phyloP scores from a whole-genome alignment of 1,284 basidiomycete genomes.

The Malassezia yamatoensis region DNA sequence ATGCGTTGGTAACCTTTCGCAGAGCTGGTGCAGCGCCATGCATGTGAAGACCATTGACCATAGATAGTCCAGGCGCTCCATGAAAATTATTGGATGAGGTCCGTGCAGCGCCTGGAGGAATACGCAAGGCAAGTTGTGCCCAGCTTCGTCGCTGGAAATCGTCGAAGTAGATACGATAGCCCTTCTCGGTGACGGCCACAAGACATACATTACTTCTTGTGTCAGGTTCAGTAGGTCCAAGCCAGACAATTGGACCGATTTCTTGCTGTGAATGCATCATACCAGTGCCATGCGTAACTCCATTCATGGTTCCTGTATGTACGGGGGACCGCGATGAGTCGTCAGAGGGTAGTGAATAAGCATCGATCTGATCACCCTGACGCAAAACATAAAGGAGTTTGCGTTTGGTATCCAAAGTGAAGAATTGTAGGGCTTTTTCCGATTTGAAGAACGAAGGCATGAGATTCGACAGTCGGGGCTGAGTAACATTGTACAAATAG shows the following conservation, averaged over 20 bases:
- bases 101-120: slow-evolving; percentile 7
- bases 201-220: slow-evolving; percentile 27
- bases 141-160: slow-evolving; percentile 31
- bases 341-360: slow-evolving; percentile 30
- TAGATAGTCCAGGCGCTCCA: not conserved
- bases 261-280: slow-evolving; percentile 36
- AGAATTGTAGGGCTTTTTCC: slow-evolving; percentile 52
- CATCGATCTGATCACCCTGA: slow-evolving; percentile 37
- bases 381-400: slow-evolving; percentile 39
- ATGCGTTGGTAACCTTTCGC: slow-evolving; percentile 7
- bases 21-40: not conserved
- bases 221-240: slow-evolving; percentile 29
- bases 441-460: slow-evolving; percentile 50
- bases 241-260: slow-evolving; percentile 34
- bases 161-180: slow-evolving; percentile 43
- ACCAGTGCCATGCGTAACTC: slow-evolving; percentile 37
- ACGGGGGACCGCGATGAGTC: slow-evolving; percentile 34
- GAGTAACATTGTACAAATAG: slow-evolving; percentile 62
- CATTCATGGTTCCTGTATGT: slow-evolving; percentile 31
- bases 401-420: slow-evolving; percentile 36
- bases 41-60: not conserved
- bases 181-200: slow-evolving; percentile 42
- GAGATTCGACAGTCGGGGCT: slow-evolving; percentile 49
- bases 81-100: not conserved
- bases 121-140: slow-evolving; percentile 18